Conservation (phyloP, 345 rosid species). For the Salix caprea region DNA sequence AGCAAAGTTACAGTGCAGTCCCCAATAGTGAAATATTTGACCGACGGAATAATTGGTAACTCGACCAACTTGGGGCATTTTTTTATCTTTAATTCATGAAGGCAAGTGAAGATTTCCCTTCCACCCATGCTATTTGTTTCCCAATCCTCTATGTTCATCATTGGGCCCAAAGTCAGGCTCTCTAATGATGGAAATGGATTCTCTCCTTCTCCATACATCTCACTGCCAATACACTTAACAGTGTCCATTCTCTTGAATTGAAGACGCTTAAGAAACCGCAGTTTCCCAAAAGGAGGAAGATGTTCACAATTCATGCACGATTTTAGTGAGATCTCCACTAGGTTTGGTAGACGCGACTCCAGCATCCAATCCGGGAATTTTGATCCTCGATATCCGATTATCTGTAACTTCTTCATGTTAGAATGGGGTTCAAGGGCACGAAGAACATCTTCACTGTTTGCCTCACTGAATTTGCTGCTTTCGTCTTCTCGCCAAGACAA, state of each 20-base stretch:
- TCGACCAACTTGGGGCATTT: not conserved
- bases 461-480: not conserved
- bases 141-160: not conserved
- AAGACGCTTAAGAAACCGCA: not conserved
- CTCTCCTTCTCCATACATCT: not conserved
- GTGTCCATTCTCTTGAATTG: not conserved
- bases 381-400: not conserved
- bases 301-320: not conserved
- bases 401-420: not conserved
- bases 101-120: not conserved
- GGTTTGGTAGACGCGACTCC: not conserved
- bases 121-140: not conserved
- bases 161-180: not conserved
- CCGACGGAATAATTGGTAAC: not conserved
- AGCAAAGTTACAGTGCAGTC: not conserved
- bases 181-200: slow-evolving; percentile 2
- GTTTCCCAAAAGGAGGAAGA: slow-evolving; percentile 10
- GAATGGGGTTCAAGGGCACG: not conserved
- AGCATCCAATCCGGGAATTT: slow-evolving; percentile 7
- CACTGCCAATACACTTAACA: not conserved
- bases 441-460: not conserved
- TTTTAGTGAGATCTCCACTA: not conserved
- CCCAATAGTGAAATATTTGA: not conserved
- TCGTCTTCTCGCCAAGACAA: slow-evolving; percentile 8
- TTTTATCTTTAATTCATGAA: not conserved